Evolutionary conservation across 2,329 filamentous ascomycete species (phyloP).

Genomic region (Colletotrichum tofieldiae): DNA sequence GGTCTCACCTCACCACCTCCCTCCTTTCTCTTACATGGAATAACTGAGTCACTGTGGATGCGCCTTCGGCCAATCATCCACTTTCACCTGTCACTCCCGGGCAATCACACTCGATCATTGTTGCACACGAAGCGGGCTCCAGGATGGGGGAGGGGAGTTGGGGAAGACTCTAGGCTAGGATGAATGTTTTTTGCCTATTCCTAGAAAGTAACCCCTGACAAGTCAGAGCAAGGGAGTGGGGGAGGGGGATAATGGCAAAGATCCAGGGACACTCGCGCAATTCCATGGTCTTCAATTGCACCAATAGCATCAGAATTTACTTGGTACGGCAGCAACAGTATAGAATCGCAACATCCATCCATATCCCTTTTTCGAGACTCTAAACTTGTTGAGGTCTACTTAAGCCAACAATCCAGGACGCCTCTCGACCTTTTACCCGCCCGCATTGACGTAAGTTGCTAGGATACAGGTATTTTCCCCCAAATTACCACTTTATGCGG

Average conservation of each 20-base stretch:
- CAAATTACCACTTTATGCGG: slow-evolving; percentile 52
- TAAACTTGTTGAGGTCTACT: slow-evolving; percentile 42
- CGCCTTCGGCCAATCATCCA: slow-evolving; percentile 1
- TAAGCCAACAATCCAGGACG: slow-evolving; percentile 39
- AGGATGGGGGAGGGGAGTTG: slow-evolving; percentile 15
- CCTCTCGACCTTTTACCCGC: slow-evolving; percentile 36
- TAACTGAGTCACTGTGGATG: slow-evolving; percentile 7
- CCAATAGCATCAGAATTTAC: too few relatives aligned
- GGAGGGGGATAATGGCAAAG: neutral
- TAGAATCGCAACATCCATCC: slow-evolving; percentile 14
- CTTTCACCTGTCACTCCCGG: slow-evolving; percentile 1
- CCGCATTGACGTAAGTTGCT: slow-evolving; percentile 37
- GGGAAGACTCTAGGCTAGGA: slow-evolving; percentile 21
- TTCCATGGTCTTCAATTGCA: neutral
- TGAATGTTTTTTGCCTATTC: neutral
- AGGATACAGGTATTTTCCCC: slow-evolving; percentile 35
- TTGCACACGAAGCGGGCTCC: slow-evolving; percentile 28
- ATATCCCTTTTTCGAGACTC: slow-evolving; percentile 23
- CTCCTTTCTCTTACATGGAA: neutral
- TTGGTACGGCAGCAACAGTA: slow-evolving; percentile 2
- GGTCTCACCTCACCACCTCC: slow-evolving; percentile 10
- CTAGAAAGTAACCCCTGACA: slow-evolving; percentile 18
- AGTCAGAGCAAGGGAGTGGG: slow-evolving; percentile 1
- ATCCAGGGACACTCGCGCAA: neutral
- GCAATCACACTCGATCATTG: slow-evolving; percentile 19